A percentile compares a stretch with the other conserved stretches of the same genome.
These are phyloP conservation scores for Farysia itapuensis DNA, from an alignment of 1,284 basidiomycete species.

Conservation along the genomic window DNA sequence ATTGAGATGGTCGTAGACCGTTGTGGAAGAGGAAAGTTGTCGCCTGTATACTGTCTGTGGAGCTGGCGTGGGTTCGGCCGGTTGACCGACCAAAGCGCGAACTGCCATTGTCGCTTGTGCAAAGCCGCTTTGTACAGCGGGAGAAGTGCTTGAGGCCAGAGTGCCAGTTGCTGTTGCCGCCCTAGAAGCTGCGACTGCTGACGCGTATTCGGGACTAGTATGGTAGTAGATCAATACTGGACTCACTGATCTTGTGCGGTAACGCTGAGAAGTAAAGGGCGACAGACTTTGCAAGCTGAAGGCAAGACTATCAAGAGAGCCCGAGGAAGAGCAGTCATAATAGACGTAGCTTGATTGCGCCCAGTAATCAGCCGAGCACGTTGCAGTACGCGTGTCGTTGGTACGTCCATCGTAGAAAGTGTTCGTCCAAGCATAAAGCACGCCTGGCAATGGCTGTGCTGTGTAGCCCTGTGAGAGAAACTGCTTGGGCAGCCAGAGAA, in stretches of 20 bases:
- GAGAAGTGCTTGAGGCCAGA: neutral
- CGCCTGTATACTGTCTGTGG: too few relatives aligned
- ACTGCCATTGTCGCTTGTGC: too few relatives aligned
- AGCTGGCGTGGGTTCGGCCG: neutral
- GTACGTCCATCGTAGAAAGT: neutral
- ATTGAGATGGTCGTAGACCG: neutral
- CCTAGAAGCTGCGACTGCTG: too few relatives aligned
- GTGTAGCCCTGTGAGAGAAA: neutral
- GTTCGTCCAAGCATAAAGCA: neutral
- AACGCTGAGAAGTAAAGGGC: too few relatives aligned
- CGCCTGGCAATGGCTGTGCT: neutral
- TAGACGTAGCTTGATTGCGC: neutral
- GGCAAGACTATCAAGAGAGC: neutral
- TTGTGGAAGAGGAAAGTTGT: too few relatives aligned
- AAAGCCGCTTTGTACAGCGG: neutral
- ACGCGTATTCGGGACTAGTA: too few relatives aligned
- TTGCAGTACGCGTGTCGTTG: neutral
- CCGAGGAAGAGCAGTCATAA: neutral
- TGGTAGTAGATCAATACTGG: too few relatives aligned
- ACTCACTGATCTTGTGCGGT: too few relatives aligned
- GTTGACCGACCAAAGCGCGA: too few relatives aligned
- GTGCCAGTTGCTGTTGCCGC: neutral
- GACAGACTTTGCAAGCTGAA: neutral
- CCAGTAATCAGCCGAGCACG: neutral
- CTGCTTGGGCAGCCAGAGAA: neutral